phyloP scores from a whole-genome alignment of 2,329 filamentous ascomycete genomes.

The Hortaea sp. region DNA sequence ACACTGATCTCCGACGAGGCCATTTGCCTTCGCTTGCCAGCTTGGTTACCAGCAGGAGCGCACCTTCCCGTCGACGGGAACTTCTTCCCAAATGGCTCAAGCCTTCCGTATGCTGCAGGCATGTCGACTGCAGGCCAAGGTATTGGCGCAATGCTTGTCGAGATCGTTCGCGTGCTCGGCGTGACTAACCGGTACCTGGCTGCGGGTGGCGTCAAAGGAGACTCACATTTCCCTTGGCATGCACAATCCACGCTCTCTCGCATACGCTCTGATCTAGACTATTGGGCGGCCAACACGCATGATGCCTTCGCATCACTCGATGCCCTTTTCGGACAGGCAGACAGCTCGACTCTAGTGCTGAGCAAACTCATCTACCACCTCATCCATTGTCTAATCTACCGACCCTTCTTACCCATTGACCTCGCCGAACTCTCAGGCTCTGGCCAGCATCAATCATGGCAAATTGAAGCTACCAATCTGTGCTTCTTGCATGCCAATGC shows the following conservation, averaged over 20 bases:
- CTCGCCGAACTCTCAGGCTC: slow-evolving; percentile 68
- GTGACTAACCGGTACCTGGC: slow-evolving; percentile 77
- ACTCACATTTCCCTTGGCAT: slow-evolving; percentile 88
- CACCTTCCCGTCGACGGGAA: slow-evolving; percentile 62
- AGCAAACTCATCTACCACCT: slow-evolving; percentile 83
- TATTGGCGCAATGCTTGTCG: slow-evolving; percentile 70
- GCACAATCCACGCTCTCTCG: slow-evolving; percentile 75
- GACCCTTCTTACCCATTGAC: slow-evolving; percentile 78
- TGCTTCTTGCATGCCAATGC: slow-evolving; percentile 82
- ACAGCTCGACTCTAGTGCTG: slow-evolving; percentile 68
- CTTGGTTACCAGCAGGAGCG: slow-evolving; percentile 56
- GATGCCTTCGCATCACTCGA: slow-evolving; percentile 69
- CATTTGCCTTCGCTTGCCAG: slow-evolving; percentile 64
- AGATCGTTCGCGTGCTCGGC: slow-evolving; percentile 72
- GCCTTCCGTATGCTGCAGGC: slow-evolving; percentile 39
- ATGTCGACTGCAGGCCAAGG: slow-evolving; percentile 59
- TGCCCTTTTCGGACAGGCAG: slow-evolving; percentile 63
- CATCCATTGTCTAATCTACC: slow-evolving; percentile 76
- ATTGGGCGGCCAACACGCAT: slow-evolving; percentile 74
- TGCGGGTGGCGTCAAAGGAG: slow-evolving; percentile 75
- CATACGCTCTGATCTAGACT: slow-evolving; percentile 73
- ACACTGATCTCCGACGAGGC: slow-evolving; percentile 71
- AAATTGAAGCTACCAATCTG: slow-evolving; percentile 80
- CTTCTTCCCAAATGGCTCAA: slow-evolving; percentile 70
- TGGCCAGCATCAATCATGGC: slow-evolving; percentile 83